Evolutionary conservation across 306 rosid genomes (phyloP).

Genomic region (Cucurbita argyrosperma): DNA sequence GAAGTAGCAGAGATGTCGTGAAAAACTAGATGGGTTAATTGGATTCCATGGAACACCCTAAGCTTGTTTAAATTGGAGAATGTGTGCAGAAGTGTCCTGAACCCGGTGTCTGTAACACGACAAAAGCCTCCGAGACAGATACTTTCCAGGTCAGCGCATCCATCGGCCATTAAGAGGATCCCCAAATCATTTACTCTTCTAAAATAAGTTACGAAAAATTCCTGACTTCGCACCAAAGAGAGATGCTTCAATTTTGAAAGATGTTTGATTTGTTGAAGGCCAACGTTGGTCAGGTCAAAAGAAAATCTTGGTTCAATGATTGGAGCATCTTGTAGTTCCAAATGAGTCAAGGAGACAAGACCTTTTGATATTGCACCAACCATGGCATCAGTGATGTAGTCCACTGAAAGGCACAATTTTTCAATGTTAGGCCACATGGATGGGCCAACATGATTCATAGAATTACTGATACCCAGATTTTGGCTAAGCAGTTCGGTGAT

Average conservation of each 20-base stretch:
- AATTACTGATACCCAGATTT: slow-evolving; percentile 35
- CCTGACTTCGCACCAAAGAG: slow-evolving; percentile 78
- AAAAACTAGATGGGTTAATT: slow-evolving; percentile 76
- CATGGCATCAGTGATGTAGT: slow-evolving; percentile 81
- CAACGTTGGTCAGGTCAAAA: slow-evolving; percentile 67
- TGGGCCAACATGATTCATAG: slow-evolving; percentile 29
- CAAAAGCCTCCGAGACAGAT: slow-evolving; percentile 91
- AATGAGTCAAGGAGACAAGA: slow-evolving; percentile 49
- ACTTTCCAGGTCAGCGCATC: slow-evolving; percentile 69
- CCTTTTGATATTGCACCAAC: slow-evolving; percentile 56
- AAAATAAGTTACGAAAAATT: slow-evolving; percentile 45
- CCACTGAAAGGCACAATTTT: slow-evolving; percentile 73
- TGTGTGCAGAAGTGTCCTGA: slow-evolving; percentile 77
- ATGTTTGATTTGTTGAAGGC: slow-evolving; percentile 86
- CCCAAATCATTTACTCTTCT: slow-evolving; percentile 85
- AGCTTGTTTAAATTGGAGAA: slow-evolving; percentile 69
- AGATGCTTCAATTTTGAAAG: slow-evolving; percentile 65
- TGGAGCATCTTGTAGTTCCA: slow-evolving; percentile 92
- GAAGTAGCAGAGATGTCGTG: slow-evolving; percentile 89
- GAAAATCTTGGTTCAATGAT: slow-evolving; percentile 60
- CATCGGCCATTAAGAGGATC: slow-evolving; percentile 80
- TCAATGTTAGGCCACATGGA: slow-evolving; percentile 54
- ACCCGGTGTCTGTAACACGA: slow-evolving; percentile 93
- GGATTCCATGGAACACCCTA: slow-evolving; percentile 81
- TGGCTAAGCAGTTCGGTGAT: slow-evolving; percentile 78